These are phyloP conservation scores for Cystobasidium tubakii DNA, from an alignment of 768 basidiomycete genomes.

Conservation along the genomic window DNA sequence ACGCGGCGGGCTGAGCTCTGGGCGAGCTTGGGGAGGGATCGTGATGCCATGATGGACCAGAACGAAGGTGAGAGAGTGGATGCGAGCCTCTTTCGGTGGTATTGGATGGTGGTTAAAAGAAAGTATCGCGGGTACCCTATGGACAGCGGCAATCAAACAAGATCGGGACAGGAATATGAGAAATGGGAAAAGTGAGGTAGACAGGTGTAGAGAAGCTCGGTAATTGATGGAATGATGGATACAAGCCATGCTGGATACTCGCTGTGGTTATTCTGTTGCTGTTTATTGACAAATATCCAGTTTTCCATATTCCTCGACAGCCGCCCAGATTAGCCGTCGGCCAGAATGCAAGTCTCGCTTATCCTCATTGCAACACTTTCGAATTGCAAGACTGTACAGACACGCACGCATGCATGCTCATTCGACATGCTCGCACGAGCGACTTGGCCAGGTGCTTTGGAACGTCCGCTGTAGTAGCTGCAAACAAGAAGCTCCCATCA, in stretches of 20 bases:
- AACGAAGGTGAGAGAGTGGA: neutral
- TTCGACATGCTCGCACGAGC: neutral
- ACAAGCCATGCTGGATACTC: neutral
- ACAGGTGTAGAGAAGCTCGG: neutral
- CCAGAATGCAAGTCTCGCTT: neutral
- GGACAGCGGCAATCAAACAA: constrained; percentile 4
- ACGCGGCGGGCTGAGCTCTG: neutral
- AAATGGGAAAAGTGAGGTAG: neutral
- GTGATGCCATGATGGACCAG: constrained; percentile 21
- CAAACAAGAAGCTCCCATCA: neutral
- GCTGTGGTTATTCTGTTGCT: no score
- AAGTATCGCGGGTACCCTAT: neutral
- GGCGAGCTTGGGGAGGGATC: constrained; percentile 9
- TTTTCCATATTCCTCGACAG: no score
- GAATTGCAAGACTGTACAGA: no score
- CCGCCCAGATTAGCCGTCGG: no score
- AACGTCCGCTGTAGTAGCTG: neutral
- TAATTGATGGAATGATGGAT: neutral
- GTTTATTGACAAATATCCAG: no score
- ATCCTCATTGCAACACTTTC: neutral
- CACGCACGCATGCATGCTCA: constrained; percentile 26
- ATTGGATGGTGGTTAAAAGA: neutral
- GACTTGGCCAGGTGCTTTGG: neutral
- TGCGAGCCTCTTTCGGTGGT: neutral
- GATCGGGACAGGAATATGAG: neutral